Conservation (phyloP, 768 basidiomycete genomes). For the Coprinopsis strossmayeri region DNA sequence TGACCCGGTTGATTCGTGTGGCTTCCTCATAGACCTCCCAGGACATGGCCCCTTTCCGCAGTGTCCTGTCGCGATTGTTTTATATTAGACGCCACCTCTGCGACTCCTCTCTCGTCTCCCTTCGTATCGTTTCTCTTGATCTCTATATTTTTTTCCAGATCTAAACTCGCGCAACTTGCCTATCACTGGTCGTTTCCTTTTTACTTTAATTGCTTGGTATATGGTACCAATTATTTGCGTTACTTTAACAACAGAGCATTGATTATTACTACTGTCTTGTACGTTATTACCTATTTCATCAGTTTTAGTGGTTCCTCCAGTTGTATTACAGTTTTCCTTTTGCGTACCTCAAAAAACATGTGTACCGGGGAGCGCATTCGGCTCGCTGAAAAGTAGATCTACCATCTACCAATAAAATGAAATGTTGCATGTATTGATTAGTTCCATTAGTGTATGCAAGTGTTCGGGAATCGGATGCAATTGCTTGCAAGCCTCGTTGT, state of each 20-base stretch:
- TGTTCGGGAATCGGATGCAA: too few species aligned
- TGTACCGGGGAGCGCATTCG: too few species aligned
- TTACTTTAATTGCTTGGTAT: not conserved
- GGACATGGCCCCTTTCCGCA: too few species aligned
- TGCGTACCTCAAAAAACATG: too few species aligned
- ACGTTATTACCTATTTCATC: not conserved
- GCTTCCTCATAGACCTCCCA: too few species aligned
- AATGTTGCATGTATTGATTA: too few species aligned
- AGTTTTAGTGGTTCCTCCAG: not conserved
- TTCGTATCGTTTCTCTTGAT: not conserved
- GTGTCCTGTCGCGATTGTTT: not conserved
- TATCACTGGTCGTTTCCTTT: slow-evolving; percentile 1
- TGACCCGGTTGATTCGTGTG: too few species aligned
- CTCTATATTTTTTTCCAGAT: not conserved
- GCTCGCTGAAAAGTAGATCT: too few species aligned
- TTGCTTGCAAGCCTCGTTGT: too few species aligned
- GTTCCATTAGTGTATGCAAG: too few species aligned
- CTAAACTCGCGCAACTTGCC: not conserved
- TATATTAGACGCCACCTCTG: not conserved
- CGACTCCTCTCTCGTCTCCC: not conserved
- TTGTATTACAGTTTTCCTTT: too few species aligned
- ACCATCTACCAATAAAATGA: too few species aligned
- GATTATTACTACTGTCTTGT: not conserved
- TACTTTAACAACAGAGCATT: not conserved
- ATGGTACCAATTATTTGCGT: not conserved